Evolutionary conservation across 2,329 filamentous ascomycete species (phyloP), one percentile per base, ranked within the genome.

Genomic region (Clonostachys sp.): DNA sequence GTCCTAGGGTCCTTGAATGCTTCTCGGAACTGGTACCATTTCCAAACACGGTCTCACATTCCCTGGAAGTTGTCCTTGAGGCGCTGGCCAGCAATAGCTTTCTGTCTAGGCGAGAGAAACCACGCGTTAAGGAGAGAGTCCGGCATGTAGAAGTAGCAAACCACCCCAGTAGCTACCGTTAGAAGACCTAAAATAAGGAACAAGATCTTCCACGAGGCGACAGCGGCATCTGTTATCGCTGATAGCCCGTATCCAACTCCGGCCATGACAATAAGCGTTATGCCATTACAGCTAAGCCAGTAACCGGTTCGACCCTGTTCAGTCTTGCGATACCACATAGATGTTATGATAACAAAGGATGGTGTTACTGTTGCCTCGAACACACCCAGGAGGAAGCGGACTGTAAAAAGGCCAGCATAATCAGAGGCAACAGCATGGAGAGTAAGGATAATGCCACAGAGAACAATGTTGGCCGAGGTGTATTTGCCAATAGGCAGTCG

Each of bases 51-150:
- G 2, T 56, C 62, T 3, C 60, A 55, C 13, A 70, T 60, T 4
- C 66, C 67, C 57, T 61, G 65, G 45, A 75, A 72, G 45, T 78
- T 77, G 46, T 70, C 71, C 14, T 73, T 62, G 30, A 78, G 59
- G 44, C 78, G 66, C 53, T 83, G 78, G n/a, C 82, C 73, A 0
- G 79, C 78, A 16, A 82, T 60, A 4, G 80, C 57, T 51, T 76
- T 81, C 45, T 84, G 80, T 17, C 76, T 65, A 10, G 74, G 69
- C 0, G 62, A 68, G 7, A 55, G 47, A 38, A 45, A 47, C 39
- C 48, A 50, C 34, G 48, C 50, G 3, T 43, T 45, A 9, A 52
- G 34, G 12, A 51, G 53, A 7, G 45, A 41, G 30, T 45, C 47
- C 2, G 53, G 51, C 6, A 55, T 45, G 18, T 47, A 41, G 42